Evolutionary conservation across 768 basidiomycete species (phyloP).

Genomic region (Macrolepiota albuminosa): DNA sequence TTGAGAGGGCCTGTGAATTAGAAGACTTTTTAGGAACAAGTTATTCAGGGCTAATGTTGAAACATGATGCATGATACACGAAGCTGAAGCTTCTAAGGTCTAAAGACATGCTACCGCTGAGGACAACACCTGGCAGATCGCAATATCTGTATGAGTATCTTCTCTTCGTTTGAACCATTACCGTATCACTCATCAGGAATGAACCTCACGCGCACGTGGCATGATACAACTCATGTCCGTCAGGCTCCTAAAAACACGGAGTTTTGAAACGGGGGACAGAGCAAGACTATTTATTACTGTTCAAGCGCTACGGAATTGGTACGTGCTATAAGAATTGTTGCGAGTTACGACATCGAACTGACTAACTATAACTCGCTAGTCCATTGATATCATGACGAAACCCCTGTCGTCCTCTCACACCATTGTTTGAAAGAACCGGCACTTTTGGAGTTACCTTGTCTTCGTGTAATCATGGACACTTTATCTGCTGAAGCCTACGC

Average conservation of each 20-base stretch:
- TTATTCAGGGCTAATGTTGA: neutral
- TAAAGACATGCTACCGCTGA: too few relatives aligned
- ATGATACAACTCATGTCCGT: neutral
- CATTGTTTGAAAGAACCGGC: neutral
- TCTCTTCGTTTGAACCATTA: too few relatives aligned
- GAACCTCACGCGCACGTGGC: neutral
- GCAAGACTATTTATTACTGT: neutral
- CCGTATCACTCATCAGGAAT: too few relatives aligned
- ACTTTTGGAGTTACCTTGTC: neutral
- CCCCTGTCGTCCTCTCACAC: neutral
- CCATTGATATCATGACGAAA: neutral
- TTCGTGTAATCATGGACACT: conserved; percentile 5
- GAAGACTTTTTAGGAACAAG: neutral
- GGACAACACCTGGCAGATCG: too few relatives aligned
- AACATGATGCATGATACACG: neutral
- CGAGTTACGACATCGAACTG: neutral
- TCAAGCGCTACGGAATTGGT: neutral
- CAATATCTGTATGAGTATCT: too few relatives aligned
- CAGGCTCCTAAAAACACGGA: neutral
- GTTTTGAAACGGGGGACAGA: neutral
- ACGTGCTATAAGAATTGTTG: neutral
- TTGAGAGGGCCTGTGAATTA: neutral
- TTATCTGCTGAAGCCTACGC: conserved; percentile 5
- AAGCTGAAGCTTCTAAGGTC: too few relatives aligned
- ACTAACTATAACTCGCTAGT: neutral